phyloP scores from a whole-genome alignment of 2,329 filamentous ascomycete species.

The Aspergillus transmontanensis region DNA sequence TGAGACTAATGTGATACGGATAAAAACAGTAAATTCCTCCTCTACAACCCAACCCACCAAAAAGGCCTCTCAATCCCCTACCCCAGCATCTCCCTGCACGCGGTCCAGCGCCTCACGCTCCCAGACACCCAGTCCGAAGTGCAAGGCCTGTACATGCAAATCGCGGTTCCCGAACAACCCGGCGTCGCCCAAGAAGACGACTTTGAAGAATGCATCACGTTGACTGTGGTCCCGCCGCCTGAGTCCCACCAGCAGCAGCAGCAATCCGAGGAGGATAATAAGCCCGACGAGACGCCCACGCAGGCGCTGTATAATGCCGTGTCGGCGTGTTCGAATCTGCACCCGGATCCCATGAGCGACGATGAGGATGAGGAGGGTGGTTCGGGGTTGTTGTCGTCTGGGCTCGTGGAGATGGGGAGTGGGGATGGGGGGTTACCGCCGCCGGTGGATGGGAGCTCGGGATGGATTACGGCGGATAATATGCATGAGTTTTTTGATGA shows the following conservation, averaged over 20 bases:
- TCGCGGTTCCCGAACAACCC: conserved; percentile 34
- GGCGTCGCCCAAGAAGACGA: conserved; percentile 35
- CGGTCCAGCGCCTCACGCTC: conserved; percentile 47
- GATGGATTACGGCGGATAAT: conserved; percentile 81
- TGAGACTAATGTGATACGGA: no score
- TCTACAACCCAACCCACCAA: conserved; percentile 40
- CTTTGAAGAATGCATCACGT: conserved; percentile 45
- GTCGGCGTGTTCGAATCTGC: conserved; percentile 52
- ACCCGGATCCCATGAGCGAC: conserved; percentile 47
- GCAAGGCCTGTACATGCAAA: conserved; percentile 53
- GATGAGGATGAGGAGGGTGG: conserved; percentile 40
- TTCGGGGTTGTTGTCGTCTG: conserved; percentile 36
- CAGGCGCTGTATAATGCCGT: conserved; percentile 48
- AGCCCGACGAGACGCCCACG: conserved; percentile 40
- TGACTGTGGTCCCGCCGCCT: conserved; percentile 46
- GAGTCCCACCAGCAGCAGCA: conserved; percentile 21
- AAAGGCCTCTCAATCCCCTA: conserved; percentile 50
- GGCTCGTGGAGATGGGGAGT: conserved; percentile 39
- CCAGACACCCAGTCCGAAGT: conserved; percentile 34
- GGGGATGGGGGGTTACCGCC: conserved; percentile 46
- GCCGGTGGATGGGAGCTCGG: conserved; percentile 51
- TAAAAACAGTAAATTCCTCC: conserved; percentile 43
- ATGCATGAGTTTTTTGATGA: conserved; percentile 80
- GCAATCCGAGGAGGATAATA: conserved; percentile 24
- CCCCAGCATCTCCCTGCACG: conserved; percentile 52